phyloP scores from a whole-genome alignment of 139 green algal species.

The Chlorokybus atmophyticus region DNA sequence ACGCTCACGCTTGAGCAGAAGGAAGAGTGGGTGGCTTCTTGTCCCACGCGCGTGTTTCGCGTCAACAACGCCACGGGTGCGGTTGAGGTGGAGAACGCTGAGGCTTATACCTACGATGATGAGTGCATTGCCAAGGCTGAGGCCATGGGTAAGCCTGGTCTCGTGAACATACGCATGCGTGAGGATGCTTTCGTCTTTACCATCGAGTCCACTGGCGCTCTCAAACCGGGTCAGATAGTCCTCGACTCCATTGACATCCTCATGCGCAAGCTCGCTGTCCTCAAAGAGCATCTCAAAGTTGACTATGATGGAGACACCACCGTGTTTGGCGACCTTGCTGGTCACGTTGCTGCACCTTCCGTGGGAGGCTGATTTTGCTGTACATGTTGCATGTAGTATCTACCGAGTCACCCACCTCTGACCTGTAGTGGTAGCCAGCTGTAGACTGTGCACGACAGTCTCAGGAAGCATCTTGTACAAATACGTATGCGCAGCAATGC shows the following conservation, averaged over 20 bases:
- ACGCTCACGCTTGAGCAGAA: conserved; percentile 62
- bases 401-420: no score
- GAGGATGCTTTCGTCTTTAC: conserved; percentile 83
- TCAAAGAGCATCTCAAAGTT: no score
- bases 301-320: no score
- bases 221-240: conserved; percentile 53
- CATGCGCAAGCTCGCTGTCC: conserved; percentile 41
- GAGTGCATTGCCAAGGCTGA: conserved; percentile 66
- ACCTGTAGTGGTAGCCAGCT: no score
- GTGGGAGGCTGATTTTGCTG: not conserved
- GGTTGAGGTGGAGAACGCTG: not conserved
- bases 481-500: no score
- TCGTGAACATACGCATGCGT: conserved; percentile 52
- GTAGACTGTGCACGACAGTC: no score
- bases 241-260: conserved; percentile 50
- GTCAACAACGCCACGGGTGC: conserved; percentile 53
- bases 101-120: conserved; percentile 64
- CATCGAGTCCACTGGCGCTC: conserved; percentile 69
- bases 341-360: not conserved
- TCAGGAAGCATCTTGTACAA: no score
- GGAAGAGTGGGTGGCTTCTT: conserved; percentile 49
- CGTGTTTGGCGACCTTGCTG: not conserved
- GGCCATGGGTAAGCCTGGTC: conserved; percentile 60
- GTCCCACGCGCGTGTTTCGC: conserved; percentile 58
- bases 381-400: no score